Evolutionary conservation across 2,329 filamentous ascomycete genomes (phyloP).

Genomic region (Sclerotinia sclerotiorum): DNA sequence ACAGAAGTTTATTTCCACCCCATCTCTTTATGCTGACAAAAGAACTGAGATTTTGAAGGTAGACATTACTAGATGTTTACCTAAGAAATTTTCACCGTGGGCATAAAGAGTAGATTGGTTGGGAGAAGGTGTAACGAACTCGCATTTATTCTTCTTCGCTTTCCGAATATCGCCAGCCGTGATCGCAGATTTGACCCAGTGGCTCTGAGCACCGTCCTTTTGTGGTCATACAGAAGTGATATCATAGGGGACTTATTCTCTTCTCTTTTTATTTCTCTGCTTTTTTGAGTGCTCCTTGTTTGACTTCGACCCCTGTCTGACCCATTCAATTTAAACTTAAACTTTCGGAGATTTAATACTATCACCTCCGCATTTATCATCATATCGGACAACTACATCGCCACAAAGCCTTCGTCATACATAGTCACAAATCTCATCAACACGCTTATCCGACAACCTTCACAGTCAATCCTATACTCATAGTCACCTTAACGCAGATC

Average conservation of each 20-base stretch:
- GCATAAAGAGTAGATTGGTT: accelerated
- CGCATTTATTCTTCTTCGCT: background rate
- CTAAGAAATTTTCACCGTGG: background rate
- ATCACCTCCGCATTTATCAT: no score
- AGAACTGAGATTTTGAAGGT: no score
- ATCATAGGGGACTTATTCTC: background rate
- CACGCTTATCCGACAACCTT: no score
- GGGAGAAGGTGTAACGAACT: background rate
- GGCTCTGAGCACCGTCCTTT: background rate
- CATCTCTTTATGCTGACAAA: background rate
- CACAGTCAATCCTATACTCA: no score
- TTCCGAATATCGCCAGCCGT: background rate
- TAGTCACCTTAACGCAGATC: no score
- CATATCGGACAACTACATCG: no score
- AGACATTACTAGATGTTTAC: background rate
- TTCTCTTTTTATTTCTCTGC: background rate
- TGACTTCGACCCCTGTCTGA: no score
- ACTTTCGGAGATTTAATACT: no score
- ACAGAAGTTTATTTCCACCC: background rate
- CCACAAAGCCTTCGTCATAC: no score
- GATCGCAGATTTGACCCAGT: background rate
- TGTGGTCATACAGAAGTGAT: background rate
- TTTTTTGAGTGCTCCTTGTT: no score
- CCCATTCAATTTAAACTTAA: no score
- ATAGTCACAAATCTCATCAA: no score